Evolutionary conservation across 495 filamentous ascomycete genomes (phyloP).

Genomic region (Podospora pseudocomata): DNA sequence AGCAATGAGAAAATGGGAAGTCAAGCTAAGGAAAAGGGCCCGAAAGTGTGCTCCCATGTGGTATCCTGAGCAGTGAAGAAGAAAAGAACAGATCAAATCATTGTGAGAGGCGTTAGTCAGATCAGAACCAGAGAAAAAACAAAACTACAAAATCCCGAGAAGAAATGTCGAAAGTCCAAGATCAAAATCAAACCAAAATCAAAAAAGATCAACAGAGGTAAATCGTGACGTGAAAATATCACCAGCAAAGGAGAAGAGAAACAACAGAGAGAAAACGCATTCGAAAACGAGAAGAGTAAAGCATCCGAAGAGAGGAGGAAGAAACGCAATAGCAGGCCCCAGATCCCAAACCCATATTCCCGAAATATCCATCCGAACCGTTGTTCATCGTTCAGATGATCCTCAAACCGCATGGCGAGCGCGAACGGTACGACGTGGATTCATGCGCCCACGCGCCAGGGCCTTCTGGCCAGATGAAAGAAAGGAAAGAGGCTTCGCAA

Average conservation of each 20-base stretch:
- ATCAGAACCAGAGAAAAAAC: constrained; percentile 30
- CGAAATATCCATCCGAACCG: constrained; percentile 25
- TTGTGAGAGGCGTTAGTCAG: constrained; percentile 15
- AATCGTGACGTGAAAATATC: constrained; percentile 18
- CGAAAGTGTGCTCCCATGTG: constrained; percentile 20
- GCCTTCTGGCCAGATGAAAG: constrained; percentile 12
- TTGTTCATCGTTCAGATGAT: constrained; percentile 13
- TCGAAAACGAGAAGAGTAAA: constrained; percentile 21
- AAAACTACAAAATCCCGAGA: constrained; percentile 21
- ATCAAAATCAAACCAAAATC: constrained; percentile 1
- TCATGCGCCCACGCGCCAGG: constrained; percentile 8
- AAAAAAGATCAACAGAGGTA: constrained; percentile 20
- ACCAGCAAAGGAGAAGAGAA: constrained; percentile 22
- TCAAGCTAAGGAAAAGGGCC: constrained; percentile 17
- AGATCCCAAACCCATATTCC: constrained; percentile 23
- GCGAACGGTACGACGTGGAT: constrained; percentile 15
- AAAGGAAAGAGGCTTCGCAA: constrained; percentile 11
- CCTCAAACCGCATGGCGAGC: constrained; percentile 20
- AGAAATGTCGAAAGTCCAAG: constrained; percentile 23
- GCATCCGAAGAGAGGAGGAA: constrained; percentile 19
- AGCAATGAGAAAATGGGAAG: constrained; percentile 1
- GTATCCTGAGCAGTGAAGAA: constrained; percentile 29
- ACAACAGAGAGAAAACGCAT: constrained; percentile 12
- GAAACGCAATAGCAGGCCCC: constrained; percentile 22
- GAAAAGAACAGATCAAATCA: constrained; percentile 13